Evolutionary conservation across 306 rosid genomes (phyloP), one percentile per base, ranked within the genome.

Genomic region (Cicer pinnatifidum): DNA sequence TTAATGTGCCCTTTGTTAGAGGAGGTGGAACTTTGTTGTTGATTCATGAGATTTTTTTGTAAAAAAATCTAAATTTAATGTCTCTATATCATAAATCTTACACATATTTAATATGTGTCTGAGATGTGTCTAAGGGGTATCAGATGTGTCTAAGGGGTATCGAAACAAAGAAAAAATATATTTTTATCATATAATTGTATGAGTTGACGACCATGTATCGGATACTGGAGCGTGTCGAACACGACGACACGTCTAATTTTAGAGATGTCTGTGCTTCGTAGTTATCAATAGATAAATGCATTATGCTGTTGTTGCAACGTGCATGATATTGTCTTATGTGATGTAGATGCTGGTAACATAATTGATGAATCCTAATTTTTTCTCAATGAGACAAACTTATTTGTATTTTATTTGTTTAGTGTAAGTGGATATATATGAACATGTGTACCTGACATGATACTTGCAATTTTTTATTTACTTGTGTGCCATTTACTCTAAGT

Each of bases 291-390:
- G 37, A 41, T 12, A 43, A 9, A 2, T 19, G 40, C 13, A 17
- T 43, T 8, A 28, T 16, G 48, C 37, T 59, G 54, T 28, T 0
- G 54, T 56, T 56, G 59, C 60, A 60, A 60, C 38, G 3, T 56
- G 68, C 67, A 46, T 35, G 62, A 33, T 38, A 9, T 28, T 61
- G 23, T 60, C 35, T 73, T 45, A 37, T 60, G 20, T 46, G 50
- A 44, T 23, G 58, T 38, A 53, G 17, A 63, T 38, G 23, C 11
- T 37, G 71, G 23, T 74, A 50, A 40, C 46, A 40, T 65, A 6
- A 9, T 60, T 37, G 66, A 47, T 46, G 35, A 53, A 13, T 39
- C 11, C 1, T 16, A 17, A 4, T n/a, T 0, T 2, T 39, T 75
- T 40, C 35, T 65, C 58, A 11, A 43, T 16, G 8, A 38, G 54